Evolutionary conservation across 306 rosid genomes (phyloP), one percentile per base, ranked within the genome.

Genomic region (Trifolium repens): DNA sequence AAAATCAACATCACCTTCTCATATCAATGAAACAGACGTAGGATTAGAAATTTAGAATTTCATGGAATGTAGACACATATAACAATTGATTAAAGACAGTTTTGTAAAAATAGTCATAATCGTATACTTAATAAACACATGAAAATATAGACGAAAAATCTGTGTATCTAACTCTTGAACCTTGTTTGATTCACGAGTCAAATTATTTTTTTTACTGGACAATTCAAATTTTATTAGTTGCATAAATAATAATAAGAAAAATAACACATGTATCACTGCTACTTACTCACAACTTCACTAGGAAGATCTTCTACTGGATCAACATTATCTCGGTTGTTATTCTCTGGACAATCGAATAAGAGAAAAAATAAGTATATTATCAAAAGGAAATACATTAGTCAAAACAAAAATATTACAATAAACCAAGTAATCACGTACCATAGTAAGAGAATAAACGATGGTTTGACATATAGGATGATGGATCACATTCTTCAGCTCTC

Each of bases 381-480:
- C 7, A 57, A 68, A n/a, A 62, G 14, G 9, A 72, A 37, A 64
- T 42, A 37, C 58, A 32, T 24, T 13, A 34, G 69, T 22, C 3
- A 3, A 58, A 17, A 8, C 9, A 37, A 78, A 53, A 49, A 43
- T 26, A 47, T 43, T 50, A 63, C 70, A 52, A 64, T 22, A 59
- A 80, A 74, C 52, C 17, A 55, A 73, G 55, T 72, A 82, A 68
- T 19, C 50, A 0, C 88, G 43, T 88, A 94, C 99, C 99, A 58
- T 74, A 83, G 82, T 89, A 94, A 67, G 98, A 90, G 83, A 94
- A 90, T 71, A 94, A 57, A 66, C 72, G 78, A 77, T 94, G 99
- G 22, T 79, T 85, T 16, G 86, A 81, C 82, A 88, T 62, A 63
- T 89, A 90, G 11, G 88, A 71, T 9, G 60, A 71, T 65, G 76